phyloP scores from a whole-genome alignment of 768 basidiomycete genomes.

The Coprinellus micaceus region DNA sequence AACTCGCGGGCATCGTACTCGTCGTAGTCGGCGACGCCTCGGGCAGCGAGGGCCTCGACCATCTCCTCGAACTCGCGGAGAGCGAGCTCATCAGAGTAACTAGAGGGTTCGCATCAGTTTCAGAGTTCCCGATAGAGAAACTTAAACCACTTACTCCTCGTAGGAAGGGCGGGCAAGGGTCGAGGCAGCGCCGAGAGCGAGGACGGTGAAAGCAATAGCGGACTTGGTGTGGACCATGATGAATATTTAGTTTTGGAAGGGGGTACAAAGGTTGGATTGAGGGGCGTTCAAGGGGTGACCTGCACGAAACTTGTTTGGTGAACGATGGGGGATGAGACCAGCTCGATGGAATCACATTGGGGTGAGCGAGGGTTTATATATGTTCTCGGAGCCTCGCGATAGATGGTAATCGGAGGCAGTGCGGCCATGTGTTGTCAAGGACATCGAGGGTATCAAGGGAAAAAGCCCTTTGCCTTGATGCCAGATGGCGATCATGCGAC shows the following conservation, averaged over 20 bases:
- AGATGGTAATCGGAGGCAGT: neutral
- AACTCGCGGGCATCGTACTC: constrained; percentile 22
- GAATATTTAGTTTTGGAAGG: constrained; percentile 9
- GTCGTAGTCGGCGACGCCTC: no score
- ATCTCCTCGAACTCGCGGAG: constrained; percentile 20
- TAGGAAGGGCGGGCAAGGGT: constrained; percentile 22
- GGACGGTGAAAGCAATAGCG: constrained; percentile 29
- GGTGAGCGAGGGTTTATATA: constrained; percentile 10
- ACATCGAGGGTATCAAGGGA: no score
- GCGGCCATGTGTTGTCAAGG: neutral
- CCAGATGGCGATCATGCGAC: no score
- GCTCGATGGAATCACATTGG: constrained; percentile 22
- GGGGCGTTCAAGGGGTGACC: constrained; percentile 26
- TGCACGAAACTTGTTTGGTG: constrained; percentile 30
- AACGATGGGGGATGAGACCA: constrained; percentile 29
- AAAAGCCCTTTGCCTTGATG: no score
- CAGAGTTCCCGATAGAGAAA: neutral
- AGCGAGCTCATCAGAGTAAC: constrained; percentile 17
- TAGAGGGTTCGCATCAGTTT: neutral
- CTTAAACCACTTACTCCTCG: constrained; percentile 19
- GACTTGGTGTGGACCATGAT: constrained; percentile 30
- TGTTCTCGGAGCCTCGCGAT: neutral
- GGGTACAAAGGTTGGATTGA: constrained; percentile 11
- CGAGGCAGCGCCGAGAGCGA: constrained; percentile 27
- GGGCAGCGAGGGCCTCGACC: no score